Percentiles rank a stretch among this genome's conserved stretches.
phyloP scores from a whole-genome alignment of 2,329 filamentous ascomycete species.

The Scleromitrula shiraiana region DNA sequence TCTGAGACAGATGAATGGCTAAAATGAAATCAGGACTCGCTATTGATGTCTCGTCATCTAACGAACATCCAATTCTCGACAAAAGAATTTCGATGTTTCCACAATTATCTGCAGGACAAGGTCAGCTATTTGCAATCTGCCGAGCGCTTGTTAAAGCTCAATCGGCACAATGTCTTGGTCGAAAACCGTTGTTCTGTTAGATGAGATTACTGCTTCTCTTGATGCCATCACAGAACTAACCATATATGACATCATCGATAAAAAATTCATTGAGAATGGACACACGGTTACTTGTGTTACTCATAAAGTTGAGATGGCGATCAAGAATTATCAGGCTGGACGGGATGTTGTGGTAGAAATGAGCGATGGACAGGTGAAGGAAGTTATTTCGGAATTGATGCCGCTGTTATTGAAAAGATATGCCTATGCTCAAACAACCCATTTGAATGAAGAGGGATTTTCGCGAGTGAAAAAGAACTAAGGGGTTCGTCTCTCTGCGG shows the following conservation, averaged over 20 bases:
- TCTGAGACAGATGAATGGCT: neutral
- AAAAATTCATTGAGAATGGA: neutral
- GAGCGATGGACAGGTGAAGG: neutral
- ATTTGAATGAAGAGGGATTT: too few relatives aligned
- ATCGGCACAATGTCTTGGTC: neutral
- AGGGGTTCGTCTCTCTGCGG: too few relatives aligned
- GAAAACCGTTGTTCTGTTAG: neutral
- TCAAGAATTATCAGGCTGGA: neutral
- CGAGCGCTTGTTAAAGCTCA: neutral
- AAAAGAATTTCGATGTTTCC: neutral
- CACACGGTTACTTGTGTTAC: neutral
- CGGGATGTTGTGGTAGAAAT: neutral
- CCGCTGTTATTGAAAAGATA: too few relatives aligned
- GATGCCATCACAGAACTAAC: neutral
- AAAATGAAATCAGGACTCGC: neutral
- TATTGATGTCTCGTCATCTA: neutral
- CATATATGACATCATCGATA: neutral
- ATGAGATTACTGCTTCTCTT: conserved; percentile 1
- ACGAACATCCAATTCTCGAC: neutral
- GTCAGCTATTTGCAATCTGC: neutral
- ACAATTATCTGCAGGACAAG: neutral
- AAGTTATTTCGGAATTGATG: too few relatives aligned
- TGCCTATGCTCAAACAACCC: too few relatives aligned
- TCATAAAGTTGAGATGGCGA: neutral
- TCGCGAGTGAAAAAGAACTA: too few relatives aligned